Evolutionary conservation across 495 filamentous ascomycete genomes (phyloP), one percentile per base, ranked within the genome.

Genomic region (Aspergillus bertholletiae): DNA sequence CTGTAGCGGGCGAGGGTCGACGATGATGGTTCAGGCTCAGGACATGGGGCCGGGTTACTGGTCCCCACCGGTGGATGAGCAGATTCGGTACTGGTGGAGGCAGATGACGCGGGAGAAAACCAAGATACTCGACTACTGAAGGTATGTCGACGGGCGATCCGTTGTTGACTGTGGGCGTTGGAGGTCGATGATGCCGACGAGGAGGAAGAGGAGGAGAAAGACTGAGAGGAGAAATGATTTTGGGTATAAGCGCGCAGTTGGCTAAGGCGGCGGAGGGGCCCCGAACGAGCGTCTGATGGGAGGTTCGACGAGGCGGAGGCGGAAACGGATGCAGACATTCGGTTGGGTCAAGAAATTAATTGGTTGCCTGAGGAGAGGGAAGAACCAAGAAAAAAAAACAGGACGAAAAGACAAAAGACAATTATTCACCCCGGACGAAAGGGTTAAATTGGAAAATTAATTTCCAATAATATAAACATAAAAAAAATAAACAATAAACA

Each of bases 231-330:
- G 44, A 85, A 73, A 74, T 85, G 81, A 60, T 75, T 84, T 59
- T 86, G 83, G 3, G 85, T 87, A 71, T 89, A 87, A 69, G 76
- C 85, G 54, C 87, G 82, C 49, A 95, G 77, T 71, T 89, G 88
- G 57, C 80, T 88, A 51, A 95, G 74, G 28, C 87, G 86, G 24
- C 88, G 80, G 57, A 92, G 76, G 32, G 88, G 76, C 53, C 83
- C 81, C 21, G 80, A 73, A 57, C 86, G 78, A 65, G 57, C 49
- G 39, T 74, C 70, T 51, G 73, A 53, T 51, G 61, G 48, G 57
- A 58, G 48, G 55, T 46, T 41, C 57, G 64, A 47, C 43, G 69
- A 58, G 60, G 71, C 58, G 69, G 69, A 69, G 68, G 73, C 65
- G 73, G 73, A 70, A 66, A 72, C 69, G 46, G 69, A 69, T 54